Evolutionary conservation across 371 early-diverging fungal species (phyloP), one percentile per base, ranked within the genome.

Genomic region (Mucor irregularis): DNA sequence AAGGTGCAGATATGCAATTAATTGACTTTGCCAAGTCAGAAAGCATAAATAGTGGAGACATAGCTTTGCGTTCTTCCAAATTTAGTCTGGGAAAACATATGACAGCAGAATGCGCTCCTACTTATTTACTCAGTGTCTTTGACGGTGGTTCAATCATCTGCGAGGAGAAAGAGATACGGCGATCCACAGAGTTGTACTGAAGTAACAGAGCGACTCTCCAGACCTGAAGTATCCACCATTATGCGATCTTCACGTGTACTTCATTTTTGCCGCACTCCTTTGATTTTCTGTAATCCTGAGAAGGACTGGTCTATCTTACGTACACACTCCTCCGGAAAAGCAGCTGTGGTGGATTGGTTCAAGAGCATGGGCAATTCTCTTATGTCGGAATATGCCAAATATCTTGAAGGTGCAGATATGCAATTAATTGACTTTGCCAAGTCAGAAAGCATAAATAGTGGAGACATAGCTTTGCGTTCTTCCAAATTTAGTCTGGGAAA

Each of bases 91-190:
- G 68, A 5, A 61, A 64, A 22, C 54, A 67, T 4, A 30, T 66
- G 19, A 45, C 52, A 1, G 64, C 70, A 14, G 76, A 78, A 1
- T 77, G 80, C 30, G 81, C 85, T 16, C 75, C 86, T 0, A 76
- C 81, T 0, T 90, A 87, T 61, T 63, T 90, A 35, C 71, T 84
- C 33, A 84, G 84, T 26, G 75, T 80, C 0, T 76, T 88, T 22
- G 77, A 76, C 42, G 83, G 82, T 2, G 90, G 89, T 6, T 84
- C 86, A 0, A 78, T 92, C 33, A 83, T 92, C 62, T 83, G 88
- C 26, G 90, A 92, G 66, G 73, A n/a, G n/a, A n/a, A n/a, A n/a
- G n/a, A n/a, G n/a, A n/a, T 79, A 81, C 58, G 67, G 72, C 45
- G 76, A 72, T 21, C 69, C 70, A 9, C 71, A 73, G 17, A 63